Percentiles rank a stretch among this genome's conserved stretches.
Evolutionary conservation across 1,284 basidiomycete genomes (phyloP).

Genomic region (Austroboletus niveus): DNA sequence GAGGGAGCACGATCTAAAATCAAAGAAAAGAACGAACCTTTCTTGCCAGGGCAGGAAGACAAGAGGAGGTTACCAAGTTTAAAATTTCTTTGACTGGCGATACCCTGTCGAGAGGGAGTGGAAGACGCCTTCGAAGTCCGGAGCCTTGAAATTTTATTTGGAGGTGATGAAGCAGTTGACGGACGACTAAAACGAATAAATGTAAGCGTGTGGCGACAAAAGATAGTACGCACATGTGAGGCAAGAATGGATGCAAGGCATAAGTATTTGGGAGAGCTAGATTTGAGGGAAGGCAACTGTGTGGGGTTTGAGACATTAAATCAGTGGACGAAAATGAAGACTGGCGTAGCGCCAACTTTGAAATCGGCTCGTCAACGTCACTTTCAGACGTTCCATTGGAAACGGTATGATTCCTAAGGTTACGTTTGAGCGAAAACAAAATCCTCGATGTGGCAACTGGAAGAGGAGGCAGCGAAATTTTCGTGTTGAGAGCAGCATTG

Average conservation of each 20-base stretch:
- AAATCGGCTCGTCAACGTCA: background rate
- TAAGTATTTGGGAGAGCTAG: conserved; percentile 13
- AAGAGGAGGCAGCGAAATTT: conserved; percentile 27
- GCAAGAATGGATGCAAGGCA: conserved; percentile 16
- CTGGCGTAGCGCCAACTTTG: background rate
- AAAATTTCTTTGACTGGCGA: conserved; percentile 17
- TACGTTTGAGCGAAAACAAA: conserved; percentile 27
- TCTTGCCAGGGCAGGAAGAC: conserved; percentile 95
- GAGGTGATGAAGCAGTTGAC: conserved; percentile 16
- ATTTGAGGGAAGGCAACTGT: conserved; percentile 8
- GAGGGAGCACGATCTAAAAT: background rate
- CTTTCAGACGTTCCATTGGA: background rate
- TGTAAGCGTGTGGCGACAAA: background rate
- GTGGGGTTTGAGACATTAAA: background rate
- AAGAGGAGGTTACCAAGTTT: conserved; percentile 85
- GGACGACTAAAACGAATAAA: conserved; percentile 15
- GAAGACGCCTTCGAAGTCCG: conserved; percentile 9
- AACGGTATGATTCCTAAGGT: conserved; percentile 8
- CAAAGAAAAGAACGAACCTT: conserved; percentile 47
- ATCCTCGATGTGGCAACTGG: conserved; percentile 18
- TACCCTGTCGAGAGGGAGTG: conserved; percentile 1
- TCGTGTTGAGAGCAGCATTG: conserved; percentile 44
- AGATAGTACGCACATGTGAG: conserved; percentile 17
- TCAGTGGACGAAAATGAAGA: conserved; percentile 4
- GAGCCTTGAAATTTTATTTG: conserved; percentile 17